Evolutionary conservation across 208 protist genomes (phyloP), one percentile per base, ranked within the genome.

Genomic region (Crithidia brevicula): DNA sequence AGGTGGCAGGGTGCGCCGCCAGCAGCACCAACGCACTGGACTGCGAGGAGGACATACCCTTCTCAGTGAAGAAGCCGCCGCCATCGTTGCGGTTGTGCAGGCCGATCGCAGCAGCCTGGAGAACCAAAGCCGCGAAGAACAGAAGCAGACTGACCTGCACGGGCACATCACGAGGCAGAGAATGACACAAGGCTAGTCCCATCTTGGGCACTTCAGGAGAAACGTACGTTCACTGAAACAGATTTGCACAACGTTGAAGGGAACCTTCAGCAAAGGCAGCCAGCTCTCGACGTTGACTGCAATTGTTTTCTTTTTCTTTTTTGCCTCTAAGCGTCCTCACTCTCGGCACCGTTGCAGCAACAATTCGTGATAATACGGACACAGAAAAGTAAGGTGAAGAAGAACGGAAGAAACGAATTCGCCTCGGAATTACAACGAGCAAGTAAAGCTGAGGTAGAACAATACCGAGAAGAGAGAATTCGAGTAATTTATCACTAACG

Each of bases 71-170:
- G 36, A 72, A 75, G 25, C 81, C 79, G 15, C 61, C 50, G 33
- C 47, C 73, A 27, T 56, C 74, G 34, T 78, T 59, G 11, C 51
- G 70, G 18, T 25, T 66, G 67, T 81, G 61, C 33, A 72, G 66
- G 13, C 69, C 75, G 27, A 93, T 82, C 4, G 67, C 56, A 40
- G 81, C 69, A 2, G 76, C 79, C 47, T 93, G 82, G 4, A 91
- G 59, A 31, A 88, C 34, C 46, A 81, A 77, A 1, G 75, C 74
- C 10, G 74, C 72, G 23, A 87, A 54, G 23, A 86, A 58, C 30
- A 89, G 77, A 4, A 88, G 68, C 27, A 88, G 36, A 1, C 56
- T 56, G 0, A 86, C 16, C 30, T 73, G 73, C 46, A 82, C 34
- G 13, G 77, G n/a, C 22, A 42, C 34, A 46, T 91, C 81, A 31